Percentiles rank a stretch among this genome's conserved stretches.
These are phyloP conservation scores for Fusarium torulosum DNA, from an alignment of 2,329 filamentous ascomycete genomes.

Conservation along the genomic window DNA sequence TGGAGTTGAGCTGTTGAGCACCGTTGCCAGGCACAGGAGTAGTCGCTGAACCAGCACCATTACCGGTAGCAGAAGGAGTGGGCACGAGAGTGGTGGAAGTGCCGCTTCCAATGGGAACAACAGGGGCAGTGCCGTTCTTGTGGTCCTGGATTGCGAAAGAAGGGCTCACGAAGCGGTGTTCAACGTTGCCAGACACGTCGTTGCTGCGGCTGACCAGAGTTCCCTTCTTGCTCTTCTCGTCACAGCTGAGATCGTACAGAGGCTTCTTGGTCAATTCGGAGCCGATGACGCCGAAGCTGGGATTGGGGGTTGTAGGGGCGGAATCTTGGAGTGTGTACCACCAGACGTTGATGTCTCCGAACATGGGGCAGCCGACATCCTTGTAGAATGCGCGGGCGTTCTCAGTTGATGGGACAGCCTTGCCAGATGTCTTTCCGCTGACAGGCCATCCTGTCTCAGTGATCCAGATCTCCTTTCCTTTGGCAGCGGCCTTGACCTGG, in stretches of 20 bases:
- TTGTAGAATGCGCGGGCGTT: conserved; percentile 88
- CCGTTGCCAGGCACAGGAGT: conserved; percentile 32
- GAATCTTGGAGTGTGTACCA: conserved; percentile 84
- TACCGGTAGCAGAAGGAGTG: conserved; percentile 42
- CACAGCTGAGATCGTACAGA: conserved; percentile 72
- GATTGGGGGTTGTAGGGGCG: conserved; percentile 68
- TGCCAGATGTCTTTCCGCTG: conserved; percentile 71
- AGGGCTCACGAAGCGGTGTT: conserved; percentile 28
- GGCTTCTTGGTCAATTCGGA: conserved; percentile 65
- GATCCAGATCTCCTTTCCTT: conserved; percentile 82
- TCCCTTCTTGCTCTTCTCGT: conserved; percentile 44
- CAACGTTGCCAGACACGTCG: conserved; percentile 4
- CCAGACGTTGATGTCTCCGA: conserved; percentile 75
- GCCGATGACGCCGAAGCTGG: conserved; percentile 78
- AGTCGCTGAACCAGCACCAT: conserved; percentile 17
- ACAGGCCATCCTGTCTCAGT: conserved; percentile 93
- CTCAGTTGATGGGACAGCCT: conserved; percentile 70
- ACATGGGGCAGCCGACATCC: conserved; percentile 78
- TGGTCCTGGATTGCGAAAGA: conserved; percentile 31
- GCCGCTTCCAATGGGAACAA: conserved; percentile 5
- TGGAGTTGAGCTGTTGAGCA: conserved; percentile 48
- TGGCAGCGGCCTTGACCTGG: conserved; percentile 68
- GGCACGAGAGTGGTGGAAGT: conserved; percentile 32
- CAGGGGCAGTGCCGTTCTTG: conserved; percentile 43
- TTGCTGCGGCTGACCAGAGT: conserved; percentile 24